Percentiles rank a stretch among this genome's conserved stretches.
These are phyloP conservation scores for Emericellopsis atlantica DNA, from an alignment of 2,329 filamentous ascomycete species.

Conservation along the genomic window DNA sequence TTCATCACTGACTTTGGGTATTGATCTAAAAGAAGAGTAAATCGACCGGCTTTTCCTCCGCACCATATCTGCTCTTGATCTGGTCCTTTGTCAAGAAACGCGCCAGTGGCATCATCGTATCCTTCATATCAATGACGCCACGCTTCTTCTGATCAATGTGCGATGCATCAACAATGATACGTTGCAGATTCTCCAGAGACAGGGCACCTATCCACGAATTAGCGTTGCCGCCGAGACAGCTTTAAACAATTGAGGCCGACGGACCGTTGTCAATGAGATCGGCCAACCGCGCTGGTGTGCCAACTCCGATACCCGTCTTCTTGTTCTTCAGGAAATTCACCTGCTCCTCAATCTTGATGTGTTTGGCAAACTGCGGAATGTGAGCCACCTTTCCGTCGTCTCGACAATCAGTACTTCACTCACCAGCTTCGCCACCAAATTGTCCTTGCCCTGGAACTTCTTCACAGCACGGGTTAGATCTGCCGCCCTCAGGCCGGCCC, in stretches of 20 bases:
- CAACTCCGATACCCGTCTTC: conserved; percentile 76
- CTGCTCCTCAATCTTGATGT: conserved; percentile 89
- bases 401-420: conserved; percentile 5
- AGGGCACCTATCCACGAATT: conserved; percentile 40
- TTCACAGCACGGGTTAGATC: conserved; percentile 56
- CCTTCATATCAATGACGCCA: conserved; percentile 89
- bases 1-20: conserved; percentile 5
- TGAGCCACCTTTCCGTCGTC: conserved; percentile 3
- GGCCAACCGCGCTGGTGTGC: conserved; percentile 71
- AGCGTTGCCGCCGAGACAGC: too few species aligned
- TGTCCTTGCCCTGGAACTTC: conserved; percentile 68
- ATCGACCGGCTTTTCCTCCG: conserved; percentile 42
- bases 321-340: conserved; percentile 58
- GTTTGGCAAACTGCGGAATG: conserved; percentile 65
- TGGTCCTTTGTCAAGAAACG: conserved; percentile 59
- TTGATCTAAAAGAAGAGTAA: conserved; percentile 49
- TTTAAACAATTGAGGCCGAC: conserved; percentile 8
- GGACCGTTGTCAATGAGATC: conserved; percentile 73
- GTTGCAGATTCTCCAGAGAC: conserved; percentile 56
- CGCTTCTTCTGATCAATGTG: conserved; percentile 93
- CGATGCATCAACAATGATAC: conserved; percentile 80
- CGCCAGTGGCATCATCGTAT: conserved; percentile 71
- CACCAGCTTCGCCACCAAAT: conserved; percentile 69
- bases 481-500: conserved; percentile 73
- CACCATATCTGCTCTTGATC: conserved; percentile 57